Percentiles rank a stretch among this genome's conserved stretches.
Evolutionary conservation across 1,139 yeast species (phyloP).

Genomic region (Yamadazyma buinensis): DNA sequence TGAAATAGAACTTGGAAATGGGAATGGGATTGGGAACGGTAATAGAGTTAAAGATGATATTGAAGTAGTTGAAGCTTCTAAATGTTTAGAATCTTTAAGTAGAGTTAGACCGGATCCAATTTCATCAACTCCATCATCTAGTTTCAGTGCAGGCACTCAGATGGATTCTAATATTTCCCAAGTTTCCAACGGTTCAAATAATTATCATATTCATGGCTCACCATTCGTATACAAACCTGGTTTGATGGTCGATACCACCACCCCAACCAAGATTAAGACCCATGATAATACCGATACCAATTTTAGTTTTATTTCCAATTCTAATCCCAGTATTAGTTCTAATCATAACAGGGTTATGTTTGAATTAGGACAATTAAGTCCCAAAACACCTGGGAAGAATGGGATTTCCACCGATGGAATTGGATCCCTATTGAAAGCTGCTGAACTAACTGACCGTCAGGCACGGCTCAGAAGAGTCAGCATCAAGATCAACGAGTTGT

Average conservation of each 20-base stretch:
- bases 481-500: constrained; percentile 27
- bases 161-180: not conserved
- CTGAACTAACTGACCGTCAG: constrained; percentile 17
- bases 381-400: not conserved
- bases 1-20: not conserved
- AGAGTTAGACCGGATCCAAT: constrained; percentile 1
- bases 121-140: not conserved
- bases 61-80: constrained; percentile 39
- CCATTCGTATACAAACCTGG: not conserved
- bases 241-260: too few species aligned
- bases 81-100: constrained; percentile 32
- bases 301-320: too few species aligned
- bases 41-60: constrained; percentile 16
- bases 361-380: not conserved
- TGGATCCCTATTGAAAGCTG: constrained; percentile 26
- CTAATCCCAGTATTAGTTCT: not conserved
- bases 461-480: constrained; percentile 21
- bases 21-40: constrained; percentile 14
- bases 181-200: not conserved
- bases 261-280: too few species aligned
- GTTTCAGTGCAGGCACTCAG: too few species aligned
- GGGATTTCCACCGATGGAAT: constrained; percentile 20
- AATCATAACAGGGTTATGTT: too few species aligned
- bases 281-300: too few species aligned
- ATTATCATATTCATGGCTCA: not conserved